Evolutionary conservation across 2,329 filamentous ascomycete species (phyloP), one percentile per base, ranked within the genome.

Genomic region (Botrytis tulipae): DNA sequence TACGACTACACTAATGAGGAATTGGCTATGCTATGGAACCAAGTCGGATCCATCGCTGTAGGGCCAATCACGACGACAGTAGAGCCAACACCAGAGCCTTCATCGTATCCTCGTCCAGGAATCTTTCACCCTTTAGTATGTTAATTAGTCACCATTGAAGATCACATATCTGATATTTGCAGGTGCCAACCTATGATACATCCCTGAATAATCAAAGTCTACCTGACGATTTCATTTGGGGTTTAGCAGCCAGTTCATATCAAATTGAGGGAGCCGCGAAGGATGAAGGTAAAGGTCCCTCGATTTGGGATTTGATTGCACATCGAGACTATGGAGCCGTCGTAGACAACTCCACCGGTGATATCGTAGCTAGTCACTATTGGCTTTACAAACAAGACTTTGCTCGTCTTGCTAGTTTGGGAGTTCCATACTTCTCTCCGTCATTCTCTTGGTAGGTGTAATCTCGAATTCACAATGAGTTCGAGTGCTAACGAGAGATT

Each of bases 361-460:
- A 88, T 75, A 80, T 89, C 32, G 83, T 84, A 0, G 83, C 84
- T 60, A 85, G 86, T 79, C 84, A 87, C 69, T 88, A 88, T 77
- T 88, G 86, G 73, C 80, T 86, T 3, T 88, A 88, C 77, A 88
- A 88, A 78, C 86, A 88, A 77, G 86, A 88, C 60, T 87, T 88
- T 61, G 86, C 85, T 73, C 83, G 86, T 0, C 81, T 88, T 14
- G 86, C 86, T 1, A 82, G 84, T 4, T 83, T 88, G 79, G 87
- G 87, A 0, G 83, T 87, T 14, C 84, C 86, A 67, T 87, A 86
- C 78, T 84, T 85, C 4, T 88, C 80, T 7, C 78, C 79, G 0
- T 81, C 80, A 25, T 80, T 82, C 48, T 80, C 79, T 20, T 82
- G 80, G 79, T 78, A 46, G 37, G 72, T 48, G 14, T 54, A 12